Conservation (phyloP, 805 yeast genomes). For the Yarrowia yakushimensis region DNA sequence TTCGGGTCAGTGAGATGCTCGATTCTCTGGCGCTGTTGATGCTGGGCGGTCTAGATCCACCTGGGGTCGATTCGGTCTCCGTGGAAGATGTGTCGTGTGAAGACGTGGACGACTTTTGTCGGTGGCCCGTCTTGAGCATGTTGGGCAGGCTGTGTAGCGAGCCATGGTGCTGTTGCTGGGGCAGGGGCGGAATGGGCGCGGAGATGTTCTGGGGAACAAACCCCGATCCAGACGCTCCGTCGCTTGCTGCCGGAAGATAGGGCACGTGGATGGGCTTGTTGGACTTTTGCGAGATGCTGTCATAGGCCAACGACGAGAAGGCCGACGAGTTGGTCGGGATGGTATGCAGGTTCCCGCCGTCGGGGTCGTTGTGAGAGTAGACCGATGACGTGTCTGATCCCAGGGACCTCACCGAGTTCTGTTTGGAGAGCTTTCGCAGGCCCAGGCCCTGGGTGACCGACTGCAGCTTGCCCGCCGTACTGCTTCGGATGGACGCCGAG, state of each 20-base stretch:
- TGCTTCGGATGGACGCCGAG: background rate
- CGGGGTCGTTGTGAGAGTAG: constrained; percentile 5
- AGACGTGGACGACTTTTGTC: constrained; percentile 4
- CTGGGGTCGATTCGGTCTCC: background rate
- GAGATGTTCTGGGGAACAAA: constrained; percentile 30
- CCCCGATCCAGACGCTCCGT: constrained; percentile 21
- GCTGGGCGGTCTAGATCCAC: background rate
- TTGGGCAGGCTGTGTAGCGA: constrained; percentile 12
- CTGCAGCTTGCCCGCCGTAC: constrained; percentile 8
- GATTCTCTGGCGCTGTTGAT: background rate
- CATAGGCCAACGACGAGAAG: constrained; percentile 31
- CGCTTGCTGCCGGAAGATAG: constrained; percentile 30
- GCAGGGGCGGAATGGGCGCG: constrained; percentile 35
- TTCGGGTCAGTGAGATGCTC: background rate
- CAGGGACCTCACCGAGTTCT: constrained; percentile 13
- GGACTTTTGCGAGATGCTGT: constrained; percentile 29
- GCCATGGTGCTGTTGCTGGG: constrained; percentile 27
- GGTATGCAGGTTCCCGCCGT: constrained; percentile 14
- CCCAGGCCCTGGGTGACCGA: constrained; percentile 20
- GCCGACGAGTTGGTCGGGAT: constrained; percentile 19
- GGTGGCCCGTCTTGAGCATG: constrained; percentile 14
- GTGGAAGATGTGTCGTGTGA: constrained; percentile 4
- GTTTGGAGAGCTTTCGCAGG: constrained; percentile 21
- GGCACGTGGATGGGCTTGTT: constrained; percentile 32
- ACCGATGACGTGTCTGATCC: constrained; percentile 18